A percentile compares a stretch with the other conserved stretches of the same genome.
These are phyloP conservation scores for Boletus sensibilis DNA, from an alignment of 768 basidiomycete species.

Conservation along the genomic window DNA sequence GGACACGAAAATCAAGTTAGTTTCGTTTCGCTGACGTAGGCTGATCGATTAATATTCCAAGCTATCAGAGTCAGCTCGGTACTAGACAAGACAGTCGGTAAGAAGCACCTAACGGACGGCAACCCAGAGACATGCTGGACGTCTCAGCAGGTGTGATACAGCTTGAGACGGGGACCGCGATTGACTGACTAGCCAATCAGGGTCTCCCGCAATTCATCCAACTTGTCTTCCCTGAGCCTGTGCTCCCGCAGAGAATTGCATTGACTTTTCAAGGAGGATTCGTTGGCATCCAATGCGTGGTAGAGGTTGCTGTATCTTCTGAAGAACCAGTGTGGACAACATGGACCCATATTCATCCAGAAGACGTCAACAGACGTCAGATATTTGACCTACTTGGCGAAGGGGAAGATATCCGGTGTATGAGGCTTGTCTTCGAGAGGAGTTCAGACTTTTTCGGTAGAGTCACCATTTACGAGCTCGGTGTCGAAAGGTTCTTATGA, in stretches of 20 bases:
- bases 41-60: slow-evolving; percentile 5
- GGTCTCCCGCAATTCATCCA: slow-evolving; percentile 78
- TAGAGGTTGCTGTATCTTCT: slow-evolving; percentile 40
- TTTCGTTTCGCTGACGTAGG: slow-evolving; percentile 37
- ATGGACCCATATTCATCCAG: slow-evolving; percentile 63
- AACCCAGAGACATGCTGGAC: slow-evolving; percentile 84
- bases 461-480: slow-evolving; percentile 69
- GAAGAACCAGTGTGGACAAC: slow-evolving; percentile 46
- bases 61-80: slow-evolving; percentile 71
- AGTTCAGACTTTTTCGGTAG: slow-evolving; percentile 87
- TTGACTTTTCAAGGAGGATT: slow-evolving; percentile 88
- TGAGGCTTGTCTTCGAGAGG: slow-evolving; percentile 73
- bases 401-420: slow-evolving; percentile 34
- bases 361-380: slow-evolving; percentile 77
- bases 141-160: slow-evolving; percentile 61
- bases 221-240: slow-evolving; percentile 49
- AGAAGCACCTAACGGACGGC: slow-evolving; percentile 66
- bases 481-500: slow-evolving; percentile 28
- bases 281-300: slow-evolving; percentile 63
- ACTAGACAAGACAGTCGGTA: slow-evolving; percentile 69
- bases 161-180: not conserved
- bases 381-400: slow-evolving; percentile 50
- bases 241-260: slow-evolving; percentile 54
- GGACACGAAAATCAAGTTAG: slow-evolving; percentile 32
- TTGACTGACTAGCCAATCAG: slow-evolving; percentile 38